A percentile compares a stretch with the other conserved stretches of the same genome.
These are phyloP conservation scores for Ephemerocybe angulata DNA, from an alignment of 768 basidiomycete genomes.

Conservation along the genomic window DNA sequence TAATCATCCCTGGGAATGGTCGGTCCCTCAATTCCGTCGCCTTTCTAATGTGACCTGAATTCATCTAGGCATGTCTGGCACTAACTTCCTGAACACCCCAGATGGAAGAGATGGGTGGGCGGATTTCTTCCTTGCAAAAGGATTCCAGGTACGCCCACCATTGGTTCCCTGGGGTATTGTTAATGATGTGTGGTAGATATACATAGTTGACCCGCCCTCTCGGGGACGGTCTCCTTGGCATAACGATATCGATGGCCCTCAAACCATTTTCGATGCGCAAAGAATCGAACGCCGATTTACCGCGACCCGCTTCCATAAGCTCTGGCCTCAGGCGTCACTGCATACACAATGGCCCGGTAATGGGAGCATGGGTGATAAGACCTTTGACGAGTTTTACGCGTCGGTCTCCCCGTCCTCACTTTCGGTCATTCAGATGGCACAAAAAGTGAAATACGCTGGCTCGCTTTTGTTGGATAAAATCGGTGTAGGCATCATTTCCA, in stretches of 20 bases:
- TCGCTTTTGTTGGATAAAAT: conserved; percentile 42
- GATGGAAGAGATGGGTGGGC: conserved; percentile 55
- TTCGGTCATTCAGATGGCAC: conserved; percentile 32
- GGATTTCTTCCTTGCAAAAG: conserved; percentile 49
- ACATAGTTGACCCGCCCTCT: conserved; percentile 44
- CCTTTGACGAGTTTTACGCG: conserved; percentile 44
- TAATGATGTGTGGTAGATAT: conserved; percentile 26
- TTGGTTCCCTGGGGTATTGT: not conserved
- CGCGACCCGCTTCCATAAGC: conserved; percentile 32
- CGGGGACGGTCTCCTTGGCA: conserved; percentile 47
- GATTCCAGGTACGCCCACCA: conserved; percentile 41
- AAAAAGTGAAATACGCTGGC: conserved; percentile 40
- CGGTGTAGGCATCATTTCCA: conserved; percentile 47
- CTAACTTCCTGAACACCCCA: conserved; percentile 50
- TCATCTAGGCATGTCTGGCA: conserved; percentile 44
- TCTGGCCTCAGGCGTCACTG: conserved; percentile 45
- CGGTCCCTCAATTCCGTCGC: not conserved
- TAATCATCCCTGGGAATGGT: conserved; percentile 50
- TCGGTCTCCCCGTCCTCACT: conserved; percentile 39
- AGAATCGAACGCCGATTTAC: conserved; percentile 41
- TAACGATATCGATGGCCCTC: conserved; percentile 33
- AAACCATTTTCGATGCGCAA: conserved; percentile 24
- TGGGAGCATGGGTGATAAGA: conserved; percentile 42
- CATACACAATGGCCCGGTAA: conserved; percentile 54
- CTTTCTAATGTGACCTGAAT: not conserved